Conservation (phyloP, 768 basidiomycete species). For the Chalciporus chontae region DNA sequence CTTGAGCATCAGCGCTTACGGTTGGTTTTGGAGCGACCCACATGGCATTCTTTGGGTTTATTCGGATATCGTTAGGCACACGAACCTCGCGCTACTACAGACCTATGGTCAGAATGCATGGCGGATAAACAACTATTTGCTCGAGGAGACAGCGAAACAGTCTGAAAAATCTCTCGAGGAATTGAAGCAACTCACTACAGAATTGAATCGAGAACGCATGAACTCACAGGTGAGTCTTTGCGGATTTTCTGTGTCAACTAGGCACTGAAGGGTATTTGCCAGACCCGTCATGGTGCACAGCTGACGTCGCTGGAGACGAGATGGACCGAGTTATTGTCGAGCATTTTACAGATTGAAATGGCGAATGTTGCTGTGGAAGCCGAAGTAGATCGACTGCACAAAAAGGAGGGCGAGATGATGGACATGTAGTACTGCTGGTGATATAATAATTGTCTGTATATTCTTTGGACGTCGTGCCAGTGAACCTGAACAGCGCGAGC, state of each 20-base stretch:
- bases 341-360: conserved; percentile 91
- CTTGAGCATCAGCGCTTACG: conserved; percentile 82
- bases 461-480: not conserved
- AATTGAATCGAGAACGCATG: conserved; percentile 86
- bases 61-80: conserved; percentile 49
- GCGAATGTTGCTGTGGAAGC: conserved; percentile 86
- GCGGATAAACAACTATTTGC: conserved; percentile 85
- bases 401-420: conserved; percentile 59
- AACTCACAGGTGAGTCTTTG: conserved; percentile 62
- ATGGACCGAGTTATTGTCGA: conserved; percentile 93
- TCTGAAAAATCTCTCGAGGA: conserved; percentile 73
- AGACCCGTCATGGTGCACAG: conserved; percentile 79
- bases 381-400: conserved; percentile 63
- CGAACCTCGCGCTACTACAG: conserved; percentile 78
- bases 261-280: conserved; percentile 5
- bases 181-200: conserved; percentile 72
- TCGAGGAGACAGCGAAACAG: conserved; percentile 73
- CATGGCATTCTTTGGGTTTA: conserved; percentile 1
- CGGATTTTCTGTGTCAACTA: not conserved
- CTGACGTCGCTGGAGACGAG: conserved; percentile 77
- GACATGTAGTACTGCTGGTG: conserved; percentile 20
- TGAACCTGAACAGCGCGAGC: not conserved
- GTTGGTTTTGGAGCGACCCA: conserved; percentile 36
- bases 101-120: conserved; percentile 89
- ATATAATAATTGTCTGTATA: not conserved